These are phyloP conservation scores for Vickermania spadyakhi DNA, from an alignment of 208 protist species.

Conservation along the genomic window DNA sequence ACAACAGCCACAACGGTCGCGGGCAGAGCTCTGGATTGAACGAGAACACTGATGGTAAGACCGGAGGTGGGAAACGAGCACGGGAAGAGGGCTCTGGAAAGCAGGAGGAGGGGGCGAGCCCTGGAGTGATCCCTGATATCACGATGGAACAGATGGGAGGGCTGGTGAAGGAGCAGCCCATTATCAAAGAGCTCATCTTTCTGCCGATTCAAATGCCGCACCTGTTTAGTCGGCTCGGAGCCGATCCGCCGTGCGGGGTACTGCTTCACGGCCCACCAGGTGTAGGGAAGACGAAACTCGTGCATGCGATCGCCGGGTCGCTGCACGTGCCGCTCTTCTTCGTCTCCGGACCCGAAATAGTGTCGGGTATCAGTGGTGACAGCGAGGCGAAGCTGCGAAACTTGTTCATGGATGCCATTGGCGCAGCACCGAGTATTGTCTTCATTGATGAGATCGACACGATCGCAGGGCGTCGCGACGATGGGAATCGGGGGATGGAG, in stretches of 20 bases:
- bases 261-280: constrained; percentile 96
- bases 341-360: constrained; percentile 94
- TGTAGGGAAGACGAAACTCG: constrained; percentile 94
- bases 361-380: constrained; percentile 98
- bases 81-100: constrained; percentile 9
- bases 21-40: background rate
- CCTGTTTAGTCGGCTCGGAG: constrained; percentile 92
- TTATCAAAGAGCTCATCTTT: constrained; percentile 95
- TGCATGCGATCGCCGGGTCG: constrained; percentile 93
- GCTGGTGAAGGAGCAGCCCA: constrained; percentile 78
- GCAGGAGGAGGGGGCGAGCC: constrained; percentile 16
- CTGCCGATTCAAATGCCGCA: constrained; percentile 92
- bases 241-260: constrained; percentile 93
- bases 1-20: background rate
- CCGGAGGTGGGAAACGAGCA: background rate
- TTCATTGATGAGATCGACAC: constrained; percentile 99
- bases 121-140: constrained; percentile 77
- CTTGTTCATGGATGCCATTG: constrained; percentile 93
- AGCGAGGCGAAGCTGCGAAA: constrained; percentile 96
- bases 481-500: constrained; percentile 97
- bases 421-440: constrained; percentile 94
- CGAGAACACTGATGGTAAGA: background rate
- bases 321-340: constrained; percentile 93
- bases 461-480: constrained; percentile 91
- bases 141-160: constrained; percentile 90